These are phyloP conservation scores for Tulasnella sp. DNA, from an alignment of 768 basidiomycete genomes.

Conservation along the genomic window DNA sequence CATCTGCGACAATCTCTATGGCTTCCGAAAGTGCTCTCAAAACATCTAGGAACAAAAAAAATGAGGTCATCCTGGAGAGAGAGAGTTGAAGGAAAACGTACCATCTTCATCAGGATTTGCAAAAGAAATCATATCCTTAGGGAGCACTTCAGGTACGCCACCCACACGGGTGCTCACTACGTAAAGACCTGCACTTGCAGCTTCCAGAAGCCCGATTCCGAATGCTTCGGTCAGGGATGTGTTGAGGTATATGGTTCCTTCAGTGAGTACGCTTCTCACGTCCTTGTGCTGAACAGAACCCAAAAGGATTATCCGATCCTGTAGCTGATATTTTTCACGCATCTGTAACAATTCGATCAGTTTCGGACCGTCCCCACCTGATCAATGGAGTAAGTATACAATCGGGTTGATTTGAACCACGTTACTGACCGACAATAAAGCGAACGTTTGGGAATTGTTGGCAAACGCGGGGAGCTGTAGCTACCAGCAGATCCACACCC, in stretches of 20 bases:
- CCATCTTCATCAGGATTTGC: constrained; percentile 90
- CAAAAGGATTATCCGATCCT: constrained; percentile 83
- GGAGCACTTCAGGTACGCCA: constrained; percentile 89
- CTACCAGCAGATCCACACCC: constrained; percentile 90
- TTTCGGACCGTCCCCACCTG: constrained; percentile 92
- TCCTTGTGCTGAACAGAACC: constrained; percentile 70
- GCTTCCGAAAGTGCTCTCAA: constrained; percentile 73
- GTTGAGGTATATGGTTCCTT: constrained; percentile 86
- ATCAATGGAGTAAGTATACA: constrained; percentile 1
- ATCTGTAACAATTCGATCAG: constrained; percentile 90
- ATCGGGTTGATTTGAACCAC: not conserved
- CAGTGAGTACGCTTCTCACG: constrained; percentile 72
- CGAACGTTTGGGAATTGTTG: constrained; percentile 70
- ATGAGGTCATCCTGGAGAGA: not conserved
- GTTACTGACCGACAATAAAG: constrained; percentile 63
- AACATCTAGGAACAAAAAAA: constrained; percentile 43
- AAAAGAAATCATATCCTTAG: constrained; percentile 89
- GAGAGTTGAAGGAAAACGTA: constrained; percentile 27
- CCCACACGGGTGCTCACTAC: constrained; percentile 91
- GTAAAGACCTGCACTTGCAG: constrained; percentile 86
- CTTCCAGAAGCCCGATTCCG: constrained; percentile 95
- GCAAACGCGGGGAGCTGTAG: constrained; percentile 83
- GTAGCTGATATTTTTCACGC: constrained; percentile 78
- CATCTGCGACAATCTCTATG: constrained; percentile 50
- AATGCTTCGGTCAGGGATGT: constrained; percentile 94